Evolutionary conservation across 2,329 filamentous ascomycete species (phyloP), one percentile per base, ranked within the genome.

Genomic region (Trichoderma asperellum): DNA sequence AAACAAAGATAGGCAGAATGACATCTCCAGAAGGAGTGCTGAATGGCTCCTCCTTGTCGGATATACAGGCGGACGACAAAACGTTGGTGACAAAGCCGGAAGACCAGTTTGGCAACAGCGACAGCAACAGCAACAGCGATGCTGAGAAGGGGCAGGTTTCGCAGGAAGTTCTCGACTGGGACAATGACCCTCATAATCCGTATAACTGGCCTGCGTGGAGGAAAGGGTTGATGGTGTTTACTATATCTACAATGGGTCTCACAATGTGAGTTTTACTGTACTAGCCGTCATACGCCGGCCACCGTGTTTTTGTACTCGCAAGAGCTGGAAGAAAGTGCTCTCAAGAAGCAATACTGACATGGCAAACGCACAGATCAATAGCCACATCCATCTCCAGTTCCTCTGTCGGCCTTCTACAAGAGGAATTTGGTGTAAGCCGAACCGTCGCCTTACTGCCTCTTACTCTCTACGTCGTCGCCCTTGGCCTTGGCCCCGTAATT

Each of bases 361-460:
- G 11, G 24, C 29, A 70, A 32, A 60, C 35, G 49, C 16, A 21
- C 47, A 87, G 86, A 11, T 85, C 86, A 1, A 79, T 87, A 27
- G 85, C 83, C 1, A 83, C 83, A 0, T 88, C 87, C 12, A 82
- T 88, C 70, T 83, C 87, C 74, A 85, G 83, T 35, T 81, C 86
- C 0, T 83, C 83, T 5, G 75, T 81, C 27, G 58, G 72, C 2
- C 78, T 85, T 4, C 75, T 91, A 6, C 84, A 84, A 78, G 52
- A 74, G 0, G 81, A 86, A 7, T 91, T 91, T 75, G 72, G 81
- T 56, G 81, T 89, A 14, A 83, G 82, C 16, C 81, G 82, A 60
- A 89, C 86, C 1, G 81, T 83, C 8, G 85, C 88, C 0, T 79
- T 91, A n/a, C 77, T 91, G 0, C 85, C 86, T 0, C 76, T 91